phyloP scores from a whole-genome alignment of 2,329 filamentous ascomycete species.

The Aspergillus brasiliensis region DNA sequence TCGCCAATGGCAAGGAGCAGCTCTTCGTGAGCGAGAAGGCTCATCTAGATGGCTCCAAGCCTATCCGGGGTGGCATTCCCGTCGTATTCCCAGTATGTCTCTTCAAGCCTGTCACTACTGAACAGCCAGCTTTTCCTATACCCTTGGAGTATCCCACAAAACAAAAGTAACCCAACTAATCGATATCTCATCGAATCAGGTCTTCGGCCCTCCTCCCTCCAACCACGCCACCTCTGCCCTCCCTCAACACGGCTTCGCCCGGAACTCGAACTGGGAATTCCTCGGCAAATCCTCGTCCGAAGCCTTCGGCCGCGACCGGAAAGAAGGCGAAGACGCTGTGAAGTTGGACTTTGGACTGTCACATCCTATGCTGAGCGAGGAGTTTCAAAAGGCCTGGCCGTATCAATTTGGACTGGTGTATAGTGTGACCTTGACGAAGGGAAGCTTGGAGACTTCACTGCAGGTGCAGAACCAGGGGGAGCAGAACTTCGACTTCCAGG shows the following conservation, averaged over 20 bases:
- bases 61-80: conserved; percentile 88
- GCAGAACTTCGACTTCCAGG: conserved; percentile 84
- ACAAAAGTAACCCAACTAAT: not conserved
- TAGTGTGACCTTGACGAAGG: conserved; percentile 79
- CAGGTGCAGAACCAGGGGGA: conserved; percentile 87
- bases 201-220: conserved; percentile 80
- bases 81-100: conserved; percentile 82
- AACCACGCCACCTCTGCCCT: conserved; percentile 77
- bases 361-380: conserved; percentile 67
- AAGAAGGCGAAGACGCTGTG: conserved; percentile 65
- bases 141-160: not conserved
- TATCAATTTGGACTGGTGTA: conserved; percentile 89
- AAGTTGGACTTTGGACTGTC: conserved; percentile 96
- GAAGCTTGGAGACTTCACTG: conserved; percentile 75
- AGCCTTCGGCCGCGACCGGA: conserved; percentile 48
- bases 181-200: conserved; percentile 44
- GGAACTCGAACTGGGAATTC: conserved; percentile 89
- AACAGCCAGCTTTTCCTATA: not conserved
- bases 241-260: conserved; percentile 92
- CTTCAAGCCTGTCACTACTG: not conserved
- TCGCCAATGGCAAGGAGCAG: conserved; percentile 74
- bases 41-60: conserved; percentile 80
- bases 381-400: conserved; percentile 74
- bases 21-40: conserved; percentile 82
- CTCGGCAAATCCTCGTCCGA: conserved; percentile 76